Percentiles rank a stretch among this genome's conserved stretches.
phyloP scores from a whole-genome alignment of 2,329 filamentous ascomycete genomes.

The Hymenoscyphus linearis region DNA sequence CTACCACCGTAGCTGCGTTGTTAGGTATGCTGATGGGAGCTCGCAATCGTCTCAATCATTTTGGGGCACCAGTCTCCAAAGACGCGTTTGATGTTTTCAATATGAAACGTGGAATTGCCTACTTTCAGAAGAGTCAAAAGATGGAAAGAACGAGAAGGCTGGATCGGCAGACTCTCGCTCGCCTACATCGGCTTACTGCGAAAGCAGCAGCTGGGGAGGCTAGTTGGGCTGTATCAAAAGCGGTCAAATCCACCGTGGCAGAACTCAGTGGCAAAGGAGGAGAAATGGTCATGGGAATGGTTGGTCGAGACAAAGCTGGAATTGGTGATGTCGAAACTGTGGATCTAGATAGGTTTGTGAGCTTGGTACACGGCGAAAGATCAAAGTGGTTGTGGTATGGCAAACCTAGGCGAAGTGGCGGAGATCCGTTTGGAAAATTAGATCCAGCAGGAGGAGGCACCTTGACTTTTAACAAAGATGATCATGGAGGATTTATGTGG shows the following conservation, averaged over 20 bases:
- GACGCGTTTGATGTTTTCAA: slow-evolving; percentile 83
- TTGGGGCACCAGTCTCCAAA: slow-evolving; percentile 77
- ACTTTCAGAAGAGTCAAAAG: slow-evolving; percentile 88
- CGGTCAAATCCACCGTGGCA: slow-evolving; percentile 90
- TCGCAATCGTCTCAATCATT: slow-evolving; percentile 80
- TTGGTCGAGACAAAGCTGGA: slow-evolving; percentile 76
- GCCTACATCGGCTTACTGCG: slow-evolving; percentile 75
- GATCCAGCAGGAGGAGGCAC: slow-evolving; percentile 41
- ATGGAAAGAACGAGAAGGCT: slow-evolving; percentile 71
- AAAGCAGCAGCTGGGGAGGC: slow-evolving; percentile 79
- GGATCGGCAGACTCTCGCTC: slow-evolving; percentile 76
- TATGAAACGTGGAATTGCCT: slow-evolving; percentile 76
- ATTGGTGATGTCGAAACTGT: slow-evolving; percentile 90
- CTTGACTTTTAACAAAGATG: slow-evolving; percentile 53
- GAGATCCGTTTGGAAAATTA: slow-evolving; percentile 37
- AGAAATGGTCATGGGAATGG: slow-evolving; percentile 93
- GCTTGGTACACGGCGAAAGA: slow-evolving; percentile 72
- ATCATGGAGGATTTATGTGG: slow-evolving; percentile 41
- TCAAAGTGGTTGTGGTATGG: slow-evolving; percentile 94
- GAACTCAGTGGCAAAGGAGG: slow-evolving; percentile 91
- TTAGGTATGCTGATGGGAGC: slow-evolving; percentile 86
- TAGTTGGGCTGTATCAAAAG: slow-evolving; percentile 85
- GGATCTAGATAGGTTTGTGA: slow-evolving; percentile 79
- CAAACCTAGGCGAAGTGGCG: slow-evolving; percentile 65
- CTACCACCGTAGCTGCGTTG: slow-evolving; percentile 83